Conservation (phyloP, 2,329 filamentous ascomycete genomes). For the Aspergillus carbonarius region DNA sequence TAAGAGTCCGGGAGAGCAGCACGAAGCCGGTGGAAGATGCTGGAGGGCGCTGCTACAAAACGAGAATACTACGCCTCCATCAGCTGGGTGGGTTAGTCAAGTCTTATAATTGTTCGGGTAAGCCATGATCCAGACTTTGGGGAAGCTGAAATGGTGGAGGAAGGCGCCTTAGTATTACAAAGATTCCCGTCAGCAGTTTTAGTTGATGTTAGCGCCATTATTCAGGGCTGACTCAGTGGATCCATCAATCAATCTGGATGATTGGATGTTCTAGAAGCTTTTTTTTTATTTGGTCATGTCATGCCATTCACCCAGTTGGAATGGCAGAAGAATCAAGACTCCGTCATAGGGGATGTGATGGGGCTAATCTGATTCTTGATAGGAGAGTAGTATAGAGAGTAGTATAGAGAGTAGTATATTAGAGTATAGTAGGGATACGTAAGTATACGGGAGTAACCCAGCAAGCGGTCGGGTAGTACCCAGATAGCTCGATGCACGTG, state of each 20-base stretch:
- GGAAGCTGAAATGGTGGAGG: not conserved
- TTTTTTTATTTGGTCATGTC: no score
- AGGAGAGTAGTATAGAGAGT: no score
- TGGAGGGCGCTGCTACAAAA: slow-evolving; percentile 1
- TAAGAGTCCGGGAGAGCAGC: slow-evolving; percentile 1
- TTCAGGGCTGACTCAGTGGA: slow-evolving; percentile 3
- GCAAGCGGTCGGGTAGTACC: no score
- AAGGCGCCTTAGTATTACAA: slow-evolving; percentile 20
- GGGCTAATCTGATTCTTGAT: no score
- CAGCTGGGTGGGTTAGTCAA: slow-evolving; percentile 25
- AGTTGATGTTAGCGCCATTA: not conserved
- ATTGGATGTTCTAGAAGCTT: not conserved
- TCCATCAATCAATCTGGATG: not conserved
- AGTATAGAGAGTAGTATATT: no score
- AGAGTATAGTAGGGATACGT: no score
- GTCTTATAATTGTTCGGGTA: slow-evolving; percentile 21
- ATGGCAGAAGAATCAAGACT: not conserved
- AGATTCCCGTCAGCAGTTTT: slow-evolving; percentile 29
- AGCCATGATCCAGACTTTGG: not conserved
- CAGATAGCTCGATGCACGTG: slow-evolving; percentile 12
- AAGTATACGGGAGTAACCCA: no score
- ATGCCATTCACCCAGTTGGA: not conserved
- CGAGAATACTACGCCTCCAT: not conserved
- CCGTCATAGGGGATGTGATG: not conserved
- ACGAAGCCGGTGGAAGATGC: slow-evolving; percentile 26